These are phyloP conservation scores for Alternaria rosae DNA, from an alignment of 2,329 filamentous ascomycete species.

Conservation along the genomic window DNA sequence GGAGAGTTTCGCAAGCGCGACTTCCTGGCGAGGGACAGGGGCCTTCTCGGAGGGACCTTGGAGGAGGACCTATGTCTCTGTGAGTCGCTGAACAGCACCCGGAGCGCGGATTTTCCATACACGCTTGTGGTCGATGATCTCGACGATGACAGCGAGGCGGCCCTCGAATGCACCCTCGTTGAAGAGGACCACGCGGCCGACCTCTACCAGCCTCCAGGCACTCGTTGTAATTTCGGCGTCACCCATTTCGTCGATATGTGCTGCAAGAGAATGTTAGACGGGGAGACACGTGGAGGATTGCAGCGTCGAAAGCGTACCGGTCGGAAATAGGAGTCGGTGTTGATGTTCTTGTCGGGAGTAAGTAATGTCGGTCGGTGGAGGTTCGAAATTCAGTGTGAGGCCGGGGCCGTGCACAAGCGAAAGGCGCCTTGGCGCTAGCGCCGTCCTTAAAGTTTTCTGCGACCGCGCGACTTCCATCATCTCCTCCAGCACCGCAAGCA, in stretches of 20 bases:
- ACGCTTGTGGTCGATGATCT: slow-evolving; percentile 99
- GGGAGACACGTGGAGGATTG: slow-evolving; percentile 24
- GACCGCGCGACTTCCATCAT: slow-evolving; percentile 17
- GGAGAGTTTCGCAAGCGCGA: slow-evolving; percentile 81
- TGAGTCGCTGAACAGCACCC: slow-evolving; percentile 38
- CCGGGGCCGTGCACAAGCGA: slow-evolving; percentile 18
- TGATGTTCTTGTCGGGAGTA: slow-evolving; percentile 41
- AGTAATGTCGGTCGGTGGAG: slow-evolving; percentile 21
- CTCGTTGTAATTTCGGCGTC: slow-evolving; percentile 58
- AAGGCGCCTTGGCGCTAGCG: slow-evolving; percentile 18
- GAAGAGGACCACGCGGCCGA: slow-evolving; percentile 96
- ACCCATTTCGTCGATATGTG: slow-evolving; percentile 55
- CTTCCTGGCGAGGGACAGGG: slow-evolving; percentile 84
- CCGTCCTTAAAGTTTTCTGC: slow-evolving; percentile 20
- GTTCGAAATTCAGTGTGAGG: slow-evolving; percentile 22
- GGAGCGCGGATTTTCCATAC: slow-evolving; percentile 69
- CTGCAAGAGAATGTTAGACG: slow-evolving; percentile 40
- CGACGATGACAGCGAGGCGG: slow-evolving; percentile 91
- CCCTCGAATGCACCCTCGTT: slow-evolving; percentile 81
- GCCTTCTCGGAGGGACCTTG: slow-evolving; percentile 88
- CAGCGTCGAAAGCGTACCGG: slow-evolving; percentile 47
- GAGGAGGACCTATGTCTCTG: slow-evolving; percentile 78
- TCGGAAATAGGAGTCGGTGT: slow-evolving; percentile 49
- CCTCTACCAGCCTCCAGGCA: slow-evolving; percentile 89
- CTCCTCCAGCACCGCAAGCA: neutral